Evolutionary conservation across 352 stramenopile genomes (phyloP).

Genomic region (Aphanomyces stellatus): DNA sequence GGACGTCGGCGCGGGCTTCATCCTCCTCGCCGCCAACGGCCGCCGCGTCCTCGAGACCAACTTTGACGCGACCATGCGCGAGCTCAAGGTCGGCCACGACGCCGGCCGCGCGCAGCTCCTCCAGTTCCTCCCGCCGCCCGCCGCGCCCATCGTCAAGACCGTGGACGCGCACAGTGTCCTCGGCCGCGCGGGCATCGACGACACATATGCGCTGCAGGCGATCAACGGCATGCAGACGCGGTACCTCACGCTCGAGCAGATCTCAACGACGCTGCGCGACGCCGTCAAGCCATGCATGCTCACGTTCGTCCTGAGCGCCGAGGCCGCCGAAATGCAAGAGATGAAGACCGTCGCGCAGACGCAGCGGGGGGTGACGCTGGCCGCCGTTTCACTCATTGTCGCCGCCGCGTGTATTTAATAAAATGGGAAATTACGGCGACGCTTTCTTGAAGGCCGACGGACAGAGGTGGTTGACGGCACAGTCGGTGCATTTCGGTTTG

Average conservation of each 20-base stretch:
- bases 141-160: constrained; percentile 45
- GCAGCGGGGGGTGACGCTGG: constrained; percentile 2
- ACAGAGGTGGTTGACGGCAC: constrained; percentile 56
- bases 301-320: constrained; percentile 50
- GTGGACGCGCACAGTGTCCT: constrained; percentile 30
- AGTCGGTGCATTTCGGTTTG: constrained; percentile 65
- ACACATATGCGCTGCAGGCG: constrained; percentile 52
- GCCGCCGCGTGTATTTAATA: constrained; percentile 21
- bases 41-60: constrained; percentile 38
- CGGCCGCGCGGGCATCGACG: constrained; percentile 40
- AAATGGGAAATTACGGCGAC: background rate
- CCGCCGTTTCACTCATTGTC: background rate
- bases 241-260: constrained; percentile 56
- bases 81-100: constrained; percentile 41
- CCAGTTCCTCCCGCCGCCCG: constrained; percentile 45
- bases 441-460: constrained; percentile 37
- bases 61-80: constrained; percentile 42
- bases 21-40: constrained; percentile 40
- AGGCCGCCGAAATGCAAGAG: constrained; percentile 33
- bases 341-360: background rate
- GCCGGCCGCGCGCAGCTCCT: constrained; percentile 43
- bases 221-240: constrained; percentile 43
- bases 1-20: constrained; percentile 47
- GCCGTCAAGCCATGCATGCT: constrained; percentile 48
- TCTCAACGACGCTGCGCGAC: constrained; percentile 46